Percentiles rank a stretch among this genome's conserved stretches.
phyloP scores from a whole-genome alignment of 805 yeast species.

The Teunomyces gatunensis region DNA sequence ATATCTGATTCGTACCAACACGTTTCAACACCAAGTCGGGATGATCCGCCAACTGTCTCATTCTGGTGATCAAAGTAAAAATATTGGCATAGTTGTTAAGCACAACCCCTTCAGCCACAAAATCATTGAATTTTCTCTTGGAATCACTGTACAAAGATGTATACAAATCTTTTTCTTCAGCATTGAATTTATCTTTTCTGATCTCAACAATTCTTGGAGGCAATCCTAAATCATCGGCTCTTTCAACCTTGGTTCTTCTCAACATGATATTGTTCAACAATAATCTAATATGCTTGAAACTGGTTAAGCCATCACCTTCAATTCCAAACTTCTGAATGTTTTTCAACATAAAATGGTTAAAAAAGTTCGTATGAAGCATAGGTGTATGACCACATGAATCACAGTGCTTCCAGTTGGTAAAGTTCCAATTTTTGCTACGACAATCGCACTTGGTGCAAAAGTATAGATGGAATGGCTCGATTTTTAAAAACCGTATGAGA shows the following conservation, averaged over 20 bases:
- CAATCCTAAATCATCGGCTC: conserved; percentile 95
- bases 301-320: conserved; percentile 73
- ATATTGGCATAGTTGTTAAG: conserved; percentile 95
- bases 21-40: conserved; percentile 90
- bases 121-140: conserved; percentile 83
- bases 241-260: conserved; percentile 90
- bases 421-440: conserved; percentile 76
- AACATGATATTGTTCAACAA: conserved; percentile 81
- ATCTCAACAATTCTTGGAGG: conserved; percentile 95
- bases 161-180: conserved; percentile 91
- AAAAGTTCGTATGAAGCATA: conserved; percentile 92
- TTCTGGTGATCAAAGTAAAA: conserved; percentile 90
- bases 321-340: conserved; percentile 86
- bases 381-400: conserved; percentile 86
- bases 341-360: conserved; percentile 93
- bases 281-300: conserved; percentile 74
- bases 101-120: conserved; percentile 95
- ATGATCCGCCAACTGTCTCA: conserved; percentile 98
- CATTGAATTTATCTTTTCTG: conserved; percentile 83
- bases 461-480: conserved; percentile 84
- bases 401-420: conserved; percentile 80
- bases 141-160: conserved; percentile 84
- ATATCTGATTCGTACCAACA: conserved; percentile 40
- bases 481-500: conserved; percentile 75
- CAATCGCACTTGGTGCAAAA: conserved; percentile 95